phyloP scores from a whole-genome alignment of 805 yeast genomes.

The Kurtzmaniella cleridarum region DNA sequence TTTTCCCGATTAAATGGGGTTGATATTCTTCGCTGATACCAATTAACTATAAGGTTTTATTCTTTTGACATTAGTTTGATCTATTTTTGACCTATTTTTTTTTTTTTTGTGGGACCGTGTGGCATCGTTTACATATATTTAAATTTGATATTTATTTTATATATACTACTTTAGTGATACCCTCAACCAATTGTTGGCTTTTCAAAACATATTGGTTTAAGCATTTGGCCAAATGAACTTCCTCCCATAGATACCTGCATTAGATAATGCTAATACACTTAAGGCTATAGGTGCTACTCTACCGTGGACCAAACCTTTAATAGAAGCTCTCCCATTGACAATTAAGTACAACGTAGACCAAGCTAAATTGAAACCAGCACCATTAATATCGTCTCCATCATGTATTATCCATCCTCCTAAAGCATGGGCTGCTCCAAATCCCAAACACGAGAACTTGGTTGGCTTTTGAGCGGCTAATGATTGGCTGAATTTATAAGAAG shows the following conservation, averaged over 20 bases:
- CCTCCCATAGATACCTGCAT: conserved; percentile 64
- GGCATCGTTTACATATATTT: not conserved
- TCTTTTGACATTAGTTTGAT: no score
- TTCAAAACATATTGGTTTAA: not conserved
- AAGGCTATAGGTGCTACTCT: conserved; percentile 60
- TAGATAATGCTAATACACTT: conserved; percentile 52
- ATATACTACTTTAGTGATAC: no score
- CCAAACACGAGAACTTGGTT: conserved; percentile 36
- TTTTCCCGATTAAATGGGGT: conserved; percentile 71
- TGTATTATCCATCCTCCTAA: conserved; percentile 69
- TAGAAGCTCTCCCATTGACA: conserved; percentile 60
- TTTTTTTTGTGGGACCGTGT: no score
- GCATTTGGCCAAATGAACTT: conserved; percentile 49
- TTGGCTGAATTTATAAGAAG: conserved; percentile 13
- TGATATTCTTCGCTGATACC: no score
- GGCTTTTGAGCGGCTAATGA: conserved; percentile 24
- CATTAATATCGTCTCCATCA: conserved; percentile 74
- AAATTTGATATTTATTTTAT: not conserved
- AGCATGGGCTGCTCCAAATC: conserved; percentile 59
- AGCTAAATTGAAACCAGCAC: conserved; percentile 74
- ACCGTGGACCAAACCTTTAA: conserved; percentile 48
- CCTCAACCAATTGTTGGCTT: no score
- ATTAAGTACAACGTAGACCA: conserved; percentile 75
- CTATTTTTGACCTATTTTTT: no score
- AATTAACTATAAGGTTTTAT: no score